These are phyloP conservation scores for Mortierella hygrophila DNA, from an alignment of 192 early-diverging fungal species.

Conservation along the genomic window DNA sequence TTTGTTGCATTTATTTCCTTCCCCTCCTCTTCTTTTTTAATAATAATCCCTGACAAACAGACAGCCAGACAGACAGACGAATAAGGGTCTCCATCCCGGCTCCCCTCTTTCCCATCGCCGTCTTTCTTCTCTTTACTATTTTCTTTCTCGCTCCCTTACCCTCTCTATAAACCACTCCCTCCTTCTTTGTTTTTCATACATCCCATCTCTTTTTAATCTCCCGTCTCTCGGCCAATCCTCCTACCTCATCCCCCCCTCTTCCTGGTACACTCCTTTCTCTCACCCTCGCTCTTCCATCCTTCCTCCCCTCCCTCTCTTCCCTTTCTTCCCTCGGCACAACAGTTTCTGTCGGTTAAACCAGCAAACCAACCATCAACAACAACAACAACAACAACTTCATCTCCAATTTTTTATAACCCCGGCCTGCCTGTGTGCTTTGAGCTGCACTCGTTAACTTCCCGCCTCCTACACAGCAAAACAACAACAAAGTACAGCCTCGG, in stretches of 20 bases:
- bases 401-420: too few species aligned
- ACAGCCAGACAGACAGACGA: neutral
- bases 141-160: neutral
- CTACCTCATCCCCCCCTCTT: neutral
- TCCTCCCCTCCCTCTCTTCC: neutral
- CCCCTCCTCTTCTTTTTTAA: neutral
- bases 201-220: neutral
- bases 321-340: neutral
- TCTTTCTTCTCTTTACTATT: neutral
- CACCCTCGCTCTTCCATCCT: neutral
- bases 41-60: neutral
- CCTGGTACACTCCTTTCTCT: neutral
- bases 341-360: neutral
- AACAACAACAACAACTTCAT: neutral
- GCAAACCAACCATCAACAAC: neutral
- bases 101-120: constrained; percentile 1
- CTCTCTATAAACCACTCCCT: neutral
- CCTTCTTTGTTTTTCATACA: neutral
- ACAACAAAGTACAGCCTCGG: neutral
- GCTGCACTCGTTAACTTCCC: too few species aligned
- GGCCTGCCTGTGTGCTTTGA: too few species aligned
- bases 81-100: constrained; percentile 3
- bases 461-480: neutral
- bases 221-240: neutral
- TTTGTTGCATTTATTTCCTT: neutral